Evolutionary conservation across 106 monocot species (phyloP), one percentile per base, ranked within the genome.

Genomic region (Allium sativum): DNA sequence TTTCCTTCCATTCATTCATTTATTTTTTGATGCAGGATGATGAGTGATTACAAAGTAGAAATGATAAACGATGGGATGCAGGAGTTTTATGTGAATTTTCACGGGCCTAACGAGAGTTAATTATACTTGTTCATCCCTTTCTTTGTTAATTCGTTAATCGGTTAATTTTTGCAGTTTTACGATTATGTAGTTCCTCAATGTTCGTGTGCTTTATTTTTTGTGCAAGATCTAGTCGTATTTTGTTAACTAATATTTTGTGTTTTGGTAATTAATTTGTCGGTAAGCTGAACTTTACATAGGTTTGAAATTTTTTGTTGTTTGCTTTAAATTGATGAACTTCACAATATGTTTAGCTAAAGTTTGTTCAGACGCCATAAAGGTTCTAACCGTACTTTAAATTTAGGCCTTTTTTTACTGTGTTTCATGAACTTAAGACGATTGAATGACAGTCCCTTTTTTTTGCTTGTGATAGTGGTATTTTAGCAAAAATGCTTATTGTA

Each of bases 31-130:
- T 67, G 21, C 55, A 96, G 95, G 77, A 96, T 96, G 90, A 96
- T 96, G 95, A 96, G 95, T 67, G 95, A 96, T 76, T 87, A 96
- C 70, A 96, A 87, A 84, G 95, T 96, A 68, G 95, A 96, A 87
- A 87, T 80, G 87, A 74, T 90, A 56, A 87, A 90, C 62, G 95
- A 96, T 52, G 95, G 90, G 84, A 96, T 87, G 90, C 90, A 90
- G 67, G 95, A 90, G 71, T 96, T 96, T 66, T 76, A 73, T 56
- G 95, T 96, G 18, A 81, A 90, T 51, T 90, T 96, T 58, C 76
- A 87, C 50, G 95, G 95, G 10, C 95, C 95, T 8, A 79, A 73
- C 31, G 95, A 83, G 6, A 96, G 95, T 96, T 82, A 17, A 56
- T 53, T 16, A 16, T 58, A 44, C 8, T 13, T 50, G 6, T 45